Base-by-base conservation (phyloP, 176 grass and related monocot species). In the Triticum timopheevii region DNA sequence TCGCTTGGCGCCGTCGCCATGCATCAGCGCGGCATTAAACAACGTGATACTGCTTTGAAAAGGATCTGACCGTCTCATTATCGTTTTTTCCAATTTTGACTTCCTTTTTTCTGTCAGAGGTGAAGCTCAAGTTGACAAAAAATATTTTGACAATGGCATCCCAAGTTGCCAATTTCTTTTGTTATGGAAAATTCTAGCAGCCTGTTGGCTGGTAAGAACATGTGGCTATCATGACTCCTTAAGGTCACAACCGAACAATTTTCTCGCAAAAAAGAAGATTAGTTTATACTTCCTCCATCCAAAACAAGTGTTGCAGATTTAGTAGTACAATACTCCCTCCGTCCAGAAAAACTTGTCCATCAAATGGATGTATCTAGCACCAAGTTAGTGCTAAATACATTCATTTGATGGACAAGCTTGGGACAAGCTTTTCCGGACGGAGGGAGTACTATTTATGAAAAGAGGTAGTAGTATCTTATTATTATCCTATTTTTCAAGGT, bases 11-110 rank as follows among this genome's bases (percentile, higher is more conserved):
- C 75, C 62, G 45, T 80, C 84, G 13, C 58, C 77, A 23, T 28
- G 31, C 85, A 81, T 81, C 81, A 86, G 62, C 87, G 50, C 87
- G 9, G 9, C 79, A 13, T 27, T 67, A 65, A 73, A 83, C 7
- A 73, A 73, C 30, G 31, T 23, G 16, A 61, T 1, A 10, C 40
- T 13, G 71, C 56, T 34, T 82, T 69, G 10, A 64, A 73, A 65
- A 86, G 3, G 40, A 83, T 66, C 86, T 79, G 65, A 83, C 65
- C 10, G 31, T 3, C 15, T 50, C 44, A 6, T 82, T 67, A 44
- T 10, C 16, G 12, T 8, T 13, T 10, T 10, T 78, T 47, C 77
- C 80, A 69, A 31, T 8, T 73, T 70, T 86, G 78, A 2, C 62
- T 13, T 17, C 13, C n/a, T 4, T 68, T 77, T 15, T 69, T 12